Evolutionary conservation across 1,284 basidiomycete species (phyloP).

Genomic region (Ganoderma lingzhi): DNA sequence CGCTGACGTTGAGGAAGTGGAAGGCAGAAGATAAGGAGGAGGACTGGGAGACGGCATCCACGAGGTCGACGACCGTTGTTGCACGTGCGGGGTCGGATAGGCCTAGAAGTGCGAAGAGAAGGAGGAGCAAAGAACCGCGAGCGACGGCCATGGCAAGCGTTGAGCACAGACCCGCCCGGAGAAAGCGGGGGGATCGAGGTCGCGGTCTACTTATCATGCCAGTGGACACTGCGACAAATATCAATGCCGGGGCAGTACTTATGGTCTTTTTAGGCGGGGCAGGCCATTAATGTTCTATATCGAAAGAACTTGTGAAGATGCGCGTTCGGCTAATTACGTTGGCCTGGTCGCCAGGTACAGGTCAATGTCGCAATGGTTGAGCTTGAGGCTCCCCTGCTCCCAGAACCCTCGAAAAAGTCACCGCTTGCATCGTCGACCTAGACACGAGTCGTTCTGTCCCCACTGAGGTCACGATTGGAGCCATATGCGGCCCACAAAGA

Average conservation of each 20-base stretch:
- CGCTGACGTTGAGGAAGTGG: slow-evolving; percentile 38
- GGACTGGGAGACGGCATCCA: slow-evolving; percentile 37
- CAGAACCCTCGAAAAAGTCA: neutral
- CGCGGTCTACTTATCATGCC: neutral
- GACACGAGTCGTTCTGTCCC: neutral
- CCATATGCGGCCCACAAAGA: neutral
- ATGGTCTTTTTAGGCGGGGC: neutral
- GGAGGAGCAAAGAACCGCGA: neutral
- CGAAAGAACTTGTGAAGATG: slow-evolving; percentile 2
- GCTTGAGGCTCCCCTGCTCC: neutral
- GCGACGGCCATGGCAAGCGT: slow-evolving; percentile 17
- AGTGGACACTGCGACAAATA: neutral
- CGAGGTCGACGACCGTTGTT: slow-evolving; percentile 64
- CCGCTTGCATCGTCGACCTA: neutral
- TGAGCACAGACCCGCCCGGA: neutral
- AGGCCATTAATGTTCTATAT: neutral
- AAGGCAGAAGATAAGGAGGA: slow-evolving; percentile 49
- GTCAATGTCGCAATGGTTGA: neutral
- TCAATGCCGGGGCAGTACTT: neutral
- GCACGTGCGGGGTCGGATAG: neutral
- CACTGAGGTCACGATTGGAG: neutral
- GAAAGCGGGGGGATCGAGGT: neutral
- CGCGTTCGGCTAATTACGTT: neutral
- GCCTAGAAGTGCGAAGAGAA: slow-evolving; percentile 14
- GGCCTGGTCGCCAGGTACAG: slow-evolving; percentile 1